Conservation (phyloP, 768 basidiomycete species). For the Mycena capillaripes region DNA sequence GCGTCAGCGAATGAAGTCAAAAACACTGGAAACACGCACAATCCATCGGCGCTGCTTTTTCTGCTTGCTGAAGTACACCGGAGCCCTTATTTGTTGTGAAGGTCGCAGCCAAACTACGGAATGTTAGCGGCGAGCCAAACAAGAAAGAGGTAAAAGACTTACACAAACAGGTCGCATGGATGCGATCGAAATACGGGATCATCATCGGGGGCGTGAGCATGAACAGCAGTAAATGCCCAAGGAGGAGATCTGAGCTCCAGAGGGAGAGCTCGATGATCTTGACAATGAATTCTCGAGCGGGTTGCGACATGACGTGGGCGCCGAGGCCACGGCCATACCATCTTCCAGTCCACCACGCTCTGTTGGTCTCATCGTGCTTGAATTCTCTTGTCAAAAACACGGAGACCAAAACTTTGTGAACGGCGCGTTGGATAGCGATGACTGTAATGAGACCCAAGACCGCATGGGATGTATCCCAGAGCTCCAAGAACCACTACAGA, state of each 20-base stretch:
- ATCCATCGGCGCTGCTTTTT: conserved; percentile 92
- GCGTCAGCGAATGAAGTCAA: conserved; percentile 23
- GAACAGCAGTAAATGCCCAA: conserved; percentile 90
- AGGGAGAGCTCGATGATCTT: conserved; percentile 97
- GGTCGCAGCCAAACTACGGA: conserved; percentile 91
- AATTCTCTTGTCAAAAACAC: conserved; percentile 97
- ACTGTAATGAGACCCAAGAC: conserved; percentile 94
- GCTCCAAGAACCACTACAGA: conserved; percentile 91
- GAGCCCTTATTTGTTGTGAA: conserved; percentile 94
- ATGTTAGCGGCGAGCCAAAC: conserved; percentile 37
- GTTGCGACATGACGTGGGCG: conserved; percentile 94
- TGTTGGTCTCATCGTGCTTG: conserved; percentile 99
- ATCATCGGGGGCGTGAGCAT: conserved; percentile 90
- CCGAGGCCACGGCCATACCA: conserved; percentile 98
- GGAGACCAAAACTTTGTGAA: conserved; percentile 94
- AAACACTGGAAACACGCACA: conserved; percentile 59
- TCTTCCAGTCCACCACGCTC: conserved; percentile 98
- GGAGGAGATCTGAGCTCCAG: conserved; percentile 95
- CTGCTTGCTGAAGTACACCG: conserved; percentile 91
- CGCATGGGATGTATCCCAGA: conserved; percentile 93
- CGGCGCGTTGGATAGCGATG: conserved; percentile 90
- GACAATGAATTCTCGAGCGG: conserved; percentile 96
- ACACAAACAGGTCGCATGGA: conserved; percentile 95
- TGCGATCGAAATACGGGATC: conserved; percentile 91
- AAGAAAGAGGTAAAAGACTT: conserved; percentile 50